Base-by-base conservation (phyloP, 495 filamentous ascomycete species). In the Parathielavia appendiculata region DNA sequence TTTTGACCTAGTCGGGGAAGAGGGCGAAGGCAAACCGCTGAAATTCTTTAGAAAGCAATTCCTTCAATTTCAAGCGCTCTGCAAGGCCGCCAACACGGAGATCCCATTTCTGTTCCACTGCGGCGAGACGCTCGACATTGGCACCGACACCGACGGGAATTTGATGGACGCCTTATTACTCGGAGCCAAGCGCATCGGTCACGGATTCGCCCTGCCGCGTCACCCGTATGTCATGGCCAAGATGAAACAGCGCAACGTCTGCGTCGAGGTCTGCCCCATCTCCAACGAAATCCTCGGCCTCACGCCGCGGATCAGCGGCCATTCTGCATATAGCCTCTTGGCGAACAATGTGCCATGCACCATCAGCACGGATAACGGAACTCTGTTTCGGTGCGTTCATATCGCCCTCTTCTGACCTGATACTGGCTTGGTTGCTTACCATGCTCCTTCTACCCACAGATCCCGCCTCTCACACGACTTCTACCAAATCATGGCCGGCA, bases 71-170 rank as follows among this genome's bases (percentile, higher is more conserved):
- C 82, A 81, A 47, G 83, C 86, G 57, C 74, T 78, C 23, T 97
- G 92, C 63, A 73, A 74, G 8, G 77, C 81, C 52, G 79, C 84
- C 59, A 78, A 76, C 3, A 74, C 95, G 3, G 85, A 95, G 6
- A 89, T 97, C n/a, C 93, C 93, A 0, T 95, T 96, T 71, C 84
- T 93, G 62, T 93, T 98, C 71, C 93, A 98, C 66, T 95, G 92
- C 47, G 93, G 91, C 32, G 91, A 97, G 72, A 90, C 86, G 20
- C 81, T 93, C 0, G 87, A 91, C 30, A 83, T 89, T 54, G 90
- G 87, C 13, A 81, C 81, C 54, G 76, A 79, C n/a, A 83, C 86
- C 5, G 91, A 96, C 62, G 81, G 87, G 35, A 96, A 97, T 64
- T 80, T 97, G 3, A 87, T 92, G 62, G 91, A 96, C 68, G 91